These are phyloP conservation scores for Diutina catenulata DNA, from an alignment of 1,139 yeast genomes.

Conservation along the genomic window DNA sequence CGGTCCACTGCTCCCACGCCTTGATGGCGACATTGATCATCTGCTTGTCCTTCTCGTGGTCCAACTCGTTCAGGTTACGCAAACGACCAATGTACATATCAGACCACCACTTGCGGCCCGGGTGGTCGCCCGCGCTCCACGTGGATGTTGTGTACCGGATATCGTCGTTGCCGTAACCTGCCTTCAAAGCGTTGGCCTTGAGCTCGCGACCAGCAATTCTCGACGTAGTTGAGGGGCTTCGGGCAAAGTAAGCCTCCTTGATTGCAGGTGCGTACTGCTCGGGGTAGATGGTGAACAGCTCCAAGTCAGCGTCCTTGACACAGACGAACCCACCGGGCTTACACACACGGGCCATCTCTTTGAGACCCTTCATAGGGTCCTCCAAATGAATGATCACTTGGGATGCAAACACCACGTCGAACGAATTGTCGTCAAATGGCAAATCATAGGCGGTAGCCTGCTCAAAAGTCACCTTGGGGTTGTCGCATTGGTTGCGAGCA, in stretches of 20 bases:
- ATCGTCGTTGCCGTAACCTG: no score
- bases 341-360: conserved; percentile 9
- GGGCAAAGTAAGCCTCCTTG: no score
- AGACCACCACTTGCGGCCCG: no score
- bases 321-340: conserved; percentile 13
- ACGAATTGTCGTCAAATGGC: conserved; percentile 23
- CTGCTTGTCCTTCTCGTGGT: neutral
- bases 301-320: conserved; percentile 21
- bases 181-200: no score
- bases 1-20: neutral
- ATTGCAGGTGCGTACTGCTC: conserved; percentile 9
- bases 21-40: neutral
- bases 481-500: no score
- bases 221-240: no score
- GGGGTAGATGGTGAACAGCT: conserved; percentile 13
- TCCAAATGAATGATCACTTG: conserved; percentile 28
- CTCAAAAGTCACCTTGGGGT: conserved; percentile 18
- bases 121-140: no score
- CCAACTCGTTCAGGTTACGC: neutral
- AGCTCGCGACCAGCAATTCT: no score
- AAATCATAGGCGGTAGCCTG: conserved; percentile 20
- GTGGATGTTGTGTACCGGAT: no score
- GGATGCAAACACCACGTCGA: conserved; percentile 27
- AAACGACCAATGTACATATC: neutral
- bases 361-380: conserved; percentile 14